Evolutionary conservation across 768 basidiomycete species (phyloP).

Genomic region (Roridomyces roridus): DNA sequence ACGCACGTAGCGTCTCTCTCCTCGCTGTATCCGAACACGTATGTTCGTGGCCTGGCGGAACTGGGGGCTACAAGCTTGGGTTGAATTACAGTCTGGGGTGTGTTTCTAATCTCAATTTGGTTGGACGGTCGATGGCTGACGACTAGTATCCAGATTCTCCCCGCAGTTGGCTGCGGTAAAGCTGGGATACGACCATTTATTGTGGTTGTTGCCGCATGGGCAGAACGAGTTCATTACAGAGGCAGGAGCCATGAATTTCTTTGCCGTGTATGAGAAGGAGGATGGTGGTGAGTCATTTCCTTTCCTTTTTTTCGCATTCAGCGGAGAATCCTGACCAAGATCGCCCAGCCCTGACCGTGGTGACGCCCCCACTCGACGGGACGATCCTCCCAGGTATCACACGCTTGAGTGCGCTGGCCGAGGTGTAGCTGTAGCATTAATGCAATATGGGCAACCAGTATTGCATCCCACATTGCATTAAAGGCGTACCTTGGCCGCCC

Average conservation of each 20-base stretch:
- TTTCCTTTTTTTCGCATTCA: background rate
- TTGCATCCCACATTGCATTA: too few relatives aligned
- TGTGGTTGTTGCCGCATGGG: conserved; percentile 73
- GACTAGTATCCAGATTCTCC: conserved; percentile 58
- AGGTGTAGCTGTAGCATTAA: too few relatives aligned
- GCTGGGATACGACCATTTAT: conserved; percentile 76
- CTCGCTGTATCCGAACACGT: conserved; percentile 47
- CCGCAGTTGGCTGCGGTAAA: conserved; percentile 71
- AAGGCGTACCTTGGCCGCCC: too few relatives aligned
- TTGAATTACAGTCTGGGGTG: conserved; percentile 73
- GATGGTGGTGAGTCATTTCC: conserved; percentile 66
- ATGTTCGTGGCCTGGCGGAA: conserved; percentile 64
- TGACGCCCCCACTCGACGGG: conserved; percentile 86
- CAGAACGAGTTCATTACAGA: conserved; percentile 46
- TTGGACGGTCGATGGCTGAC: too few relatives aligned
- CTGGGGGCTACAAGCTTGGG: conserved; percentile 81
- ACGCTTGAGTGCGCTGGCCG: conserved; percentile 81
- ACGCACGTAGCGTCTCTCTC: conserved; percentile 37
- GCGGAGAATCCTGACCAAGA: background rate
- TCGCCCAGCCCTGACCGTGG: conserved; percentile 72
- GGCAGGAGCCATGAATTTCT: conserved; percentile 85
- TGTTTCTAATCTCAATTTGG: too few relatives aligned
- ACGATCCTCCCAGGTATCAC: conserved; percentile 94
- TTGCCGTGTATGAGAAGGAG: conserved; percentile 64
- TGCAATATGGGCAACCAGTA: too few relatives aligned